These are phyloP conservation scores for Podila verticillata DNA, from an alignment of 192 early-diverging fungal genomes.

Conservation along the genomic window DNA sequence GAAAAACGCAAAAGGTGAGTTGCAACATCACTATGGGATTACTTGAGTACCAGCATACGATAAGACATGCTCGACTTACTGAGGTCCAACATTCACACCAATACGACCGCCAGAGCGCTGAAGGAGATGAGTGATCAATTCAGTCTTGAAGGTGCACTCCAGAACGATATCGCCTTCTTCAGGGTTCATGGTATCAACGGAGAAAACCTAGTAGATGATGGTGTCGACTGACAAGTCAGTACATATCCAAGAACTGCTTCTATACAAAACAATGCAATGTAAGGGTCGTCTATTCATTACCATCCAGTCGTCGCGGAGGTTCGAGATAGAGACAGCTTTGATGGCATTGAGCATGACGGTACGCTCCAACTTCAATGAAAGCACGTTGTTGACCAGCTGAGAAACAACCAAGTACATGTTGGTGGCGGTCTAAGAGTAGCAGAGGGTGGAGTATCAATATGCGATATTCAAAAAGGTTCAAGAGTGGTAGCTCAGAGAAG, in stretches of 20 bases:
- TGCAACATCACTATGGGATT: no score
- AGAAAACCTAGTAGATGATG: slow-evolving; percentile 31
- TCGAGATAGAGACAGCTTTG: slow-evolving; percentile 70
- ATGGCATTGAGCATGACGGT: slow-evolving; percentile 64
- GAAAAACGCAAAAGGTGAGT: neutral
- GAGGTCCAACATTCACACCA: slow-evolving; percentile 63
- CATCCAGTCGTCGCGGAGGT: slow-evolving; percentile 78
- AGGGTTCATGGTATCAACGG: slow-evolving; percentile 45
- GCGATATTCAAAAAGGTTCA: neutral
- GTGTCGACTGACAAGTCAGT: neutral
- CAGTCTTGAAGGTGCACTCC: slow-evolving; percentile 77
- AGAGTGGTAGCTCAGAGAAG: neutral
- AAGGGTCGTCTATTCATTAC: slow-evolving; percentile 25
- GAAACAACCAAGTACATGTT: slow-evolving; percentile 68
- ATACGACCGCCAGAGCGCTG: slow-evolving; percentile 67
- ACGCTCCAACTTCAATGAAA: slow-evolving; percentile 63
- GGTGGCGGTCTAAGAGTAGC: slow-evolving; percentile 57
- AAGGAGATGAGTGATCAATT: slow-evolving; percentile 70
- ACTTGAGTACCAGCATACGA: no score
- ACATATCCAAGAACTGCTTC: no score
- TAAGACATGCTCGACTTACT: slow-evolving; percentile 20
- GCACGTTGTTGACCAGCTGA: slow-evolving; percentile 61
- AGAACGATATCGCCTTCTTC: slow-evolving; percentile 71
- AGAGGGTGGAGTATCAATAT: neutral
- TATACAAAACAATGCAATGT: rapidly evolving